Percentiles rank a stretch among this genome's conserved stretches.
Evolutionary conservation across 2,329 filamentous ascomycete genomes (phyloP).

Genomic region (Cryphonectria naterciae): DNA sequence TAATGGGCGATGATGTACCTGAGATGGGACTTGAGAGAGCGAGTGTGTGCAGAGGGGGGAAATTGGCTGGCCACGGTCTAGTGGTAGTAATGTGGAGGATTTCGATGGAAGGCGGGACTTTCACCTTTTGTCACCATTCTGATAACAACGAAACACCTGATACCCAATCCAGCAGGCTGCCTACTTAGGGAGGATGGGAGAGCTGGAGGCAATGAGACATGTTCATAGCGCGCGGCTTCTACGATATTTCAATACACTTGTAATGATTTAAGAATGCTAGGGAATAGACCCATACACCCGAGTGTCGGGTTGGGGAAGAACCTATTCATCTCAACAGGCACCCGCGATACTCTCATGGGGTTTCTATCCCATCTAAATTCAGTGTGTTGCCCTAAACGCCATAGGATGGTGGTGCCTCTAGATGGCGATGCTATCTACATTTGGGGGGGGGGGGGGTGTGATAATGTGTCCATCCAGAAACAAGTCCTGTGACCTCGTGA

Average conservation of each 20-base stretch:
- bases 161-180: constrained; percentile 2
- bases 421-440: constrained; percentile 1
- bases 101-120: too few relatives aligned
- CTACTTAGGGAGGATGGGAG: neutral
- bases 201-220: neutral
- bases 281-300: neutral
- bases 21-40: neutral
- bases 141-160: neutral
- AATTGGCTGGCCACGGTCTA: neutral
- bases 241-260: neutral
- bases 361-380: neutral
- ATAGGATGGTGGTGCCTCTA: neutral
- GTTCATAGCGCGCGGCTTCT: neutral
- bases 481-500: neutral
- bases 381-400: neutral
- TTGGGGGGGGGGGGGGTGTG: neutral
- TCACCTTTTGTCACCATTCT: neutral
- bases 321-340: neutral
- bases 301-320: neutral
- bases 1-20: neutral
- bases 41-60: neutral
- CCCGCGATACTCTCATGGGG: neutral
- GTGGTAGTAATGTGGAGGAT: neutral
- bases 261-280: neutral
- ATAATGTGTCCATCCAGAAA: neutral